Base-by-base conservation (phyloP, 495 filamentous ascomycete species). In the Aspergillus baeticus region DNA sequence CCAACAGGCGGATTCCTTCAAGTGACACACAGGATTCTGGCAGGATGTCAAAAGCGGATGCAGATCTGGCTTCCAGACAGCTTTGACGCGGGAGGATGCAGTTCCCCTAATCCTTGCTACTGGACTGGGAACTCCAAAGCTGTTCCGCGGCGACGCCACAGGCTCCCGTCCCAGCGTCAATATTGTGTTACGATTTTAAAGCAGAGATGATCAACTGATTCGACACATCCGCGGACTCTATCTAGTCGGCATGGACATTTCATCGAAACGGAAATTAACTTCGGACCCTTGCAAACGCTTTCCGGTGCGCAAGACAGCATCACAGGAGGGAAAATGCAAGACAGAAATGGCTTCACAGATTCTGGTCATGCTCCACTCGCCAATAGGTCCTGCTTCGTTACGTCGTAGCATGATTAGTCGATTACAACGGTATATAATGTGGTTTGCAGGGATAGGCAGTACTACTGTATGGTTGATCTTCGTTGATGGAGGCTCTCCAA, bases 351-450 rank as follows among this genome's bases (percentile, higher is more conserved):
- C n/a, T n/a, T n/a, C n/a, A n/a, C n/a, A 29, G 26, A 8, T 29
- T 29, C 26, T 8, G 26, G 4, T 29, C 26, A 29, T 4, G 26
- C 26, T 3, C 26, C 8, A n/a, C 8, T 29, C 8, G 26, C 26
- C 26, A 29, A 29, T 29, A n/a, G n/a, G n/a, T n/a, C n/a, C 26
- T 29, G 26, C 26, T 8, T 29, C 26, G 26, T 29, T 8, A n/a
- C n/a, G n/a, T n/a, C n/a, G n/a, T n/a, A 29, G 26, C 26, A 29
- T 8, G 8, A 29, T 29, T 29, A n/a, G n/a, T n/a, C n/a, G n/a
- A n/a, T n/a, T n/a, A n/a, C n/a, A n/a, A n/a, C n/a, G 60, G 55
- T 55, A 36, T 48, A 55, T 56, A 43, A 48, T 34, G 34, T 59
- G 37, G 51, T 45, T 31, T 58, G 55, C 51, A 55, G 47, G 47